A percentile compares a stretch with the other conserved stretches of the same genome.
These are phyloP conservation scores for Geranomyces variabilis DNA, from an alignment of 192 early-diverging fungal genomes.

Conservation along the genomic window DNA sequence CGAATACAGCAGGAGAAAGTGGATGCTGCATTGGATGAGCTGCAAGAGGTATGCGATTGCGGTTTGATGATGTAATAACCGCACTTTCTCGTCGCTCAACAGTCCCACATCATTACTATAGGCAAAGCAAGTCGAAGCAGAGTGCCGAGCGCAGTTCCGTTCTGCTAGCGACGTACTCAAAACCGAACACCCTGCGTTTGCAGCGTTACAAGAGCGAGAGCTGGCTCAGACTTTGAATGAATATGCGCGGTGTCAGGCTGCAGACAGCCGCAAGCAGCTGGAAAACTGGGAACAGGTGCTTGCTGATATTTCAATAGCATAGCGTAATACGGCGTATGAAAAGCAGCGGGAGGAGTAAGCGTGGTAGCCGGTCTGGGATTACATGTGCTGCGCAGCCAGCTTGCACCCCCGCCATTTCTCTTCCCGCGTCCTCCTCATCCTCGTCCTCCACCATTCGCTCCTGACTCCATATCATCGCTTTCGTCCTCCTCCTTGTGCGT, in stretches of 20 bases:
- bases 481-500: too few species aligned
- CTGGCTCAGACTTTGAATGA: constrained; percentile 7
- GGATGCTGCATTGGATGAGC: constrained; percentile 21
- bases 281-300: not conserved
- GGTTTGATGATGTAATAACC: too few species aligned
- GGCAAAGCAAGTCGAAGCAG: constrained; percentile 31
- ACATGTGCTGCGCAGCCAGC: too few species aligned
- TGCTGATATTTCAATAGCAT: constrained; percentile 1
- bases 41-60: constrained; percentile 22
- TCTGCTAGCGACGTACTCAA: constrained; percentile 11
- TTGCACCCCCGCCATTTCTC: too few species aligned
- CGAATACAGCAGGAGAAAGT: constrained; percentile 24
- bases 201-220: constrained; percentile 1
- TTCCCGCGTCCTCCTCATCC: too few species aligned
- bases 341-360: too few species aligned
- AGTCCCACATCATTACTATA: not conserved
- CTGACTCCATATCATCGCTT: too few species aligned
- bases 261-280: not conserved
- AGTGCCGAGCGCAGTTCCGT: constrained; percentile 28
- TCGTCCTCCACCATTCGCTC: too few species aligned
- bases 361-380: too few species aligned
- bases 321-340: too few species aligned
- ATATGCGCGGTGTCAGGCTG: not conserved
- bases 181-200: not conserved
- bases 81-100: too few species aligned